Evolutionary conservation across 2,329 filamentous ascomycete species (phyloP), one percentile per base, ranked within the genome.

Genomic region (Aureobasidium subglaciale): DNA sequence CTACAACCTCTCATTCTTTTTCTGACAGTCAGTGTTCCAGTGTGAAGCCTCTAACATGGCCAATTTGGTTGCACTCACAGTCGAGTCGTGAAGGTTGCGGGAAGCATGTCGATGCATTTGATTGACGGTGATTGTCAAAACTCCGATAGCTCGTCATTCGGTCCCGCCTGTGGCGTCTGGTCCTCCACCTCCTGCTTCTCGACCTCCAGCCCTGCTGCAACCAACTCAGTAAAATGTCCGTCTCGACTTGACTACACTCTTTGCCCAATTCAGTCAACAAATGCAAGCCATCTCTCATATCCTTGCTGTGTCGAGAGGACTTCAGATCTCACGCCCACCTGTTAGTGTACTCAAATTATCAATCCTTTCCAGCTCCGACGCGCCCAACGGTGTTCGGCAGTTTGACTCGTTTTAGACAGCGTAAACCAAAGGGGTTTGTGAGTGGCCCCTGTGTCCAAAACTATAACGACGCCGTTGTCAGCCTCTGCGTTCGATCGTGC

Each of bases 321-420:
- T 15, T 48, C 20, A 24, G 22, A 27, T 37, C 10, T 4, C 30
- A 37, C 20, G 16, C n/a, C 3, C n/a, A 24, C 13, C 30, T 48
- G 15, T 48, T 27, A 38, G 32, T n/a, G 32, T 38, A 50, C 34
- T 27, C 46, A 20, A 50, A 50, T 50, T 50, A 37, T 18, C 46
- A 50, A 37, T 50, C 29, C 43, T 50, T 49, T 49, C n/a, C 32
- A 27, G 30, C 32, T 27, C 32, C 24, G 46, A 41, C 37, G 35
- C 48, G 35, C 35, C 48, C 48, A 52, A 52, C 48, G 48, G 48
- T 24, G 37, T 41, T 52, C 48, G 48, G 48, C 48, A 41, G 48
- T 40, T 52, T 52, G 48, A 41, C 34, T 35, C 22, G 32, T 50
- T 50, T 50, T 50, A 50, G 46, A 50, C 46, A 38, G 46, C 46